A percentile compares a stretch with the other conserved stretches of the same genome.
phyloP scores from a whole-genome alignment of 257 asterid species.

The Lithospermum erythrorhizon region DNA sequence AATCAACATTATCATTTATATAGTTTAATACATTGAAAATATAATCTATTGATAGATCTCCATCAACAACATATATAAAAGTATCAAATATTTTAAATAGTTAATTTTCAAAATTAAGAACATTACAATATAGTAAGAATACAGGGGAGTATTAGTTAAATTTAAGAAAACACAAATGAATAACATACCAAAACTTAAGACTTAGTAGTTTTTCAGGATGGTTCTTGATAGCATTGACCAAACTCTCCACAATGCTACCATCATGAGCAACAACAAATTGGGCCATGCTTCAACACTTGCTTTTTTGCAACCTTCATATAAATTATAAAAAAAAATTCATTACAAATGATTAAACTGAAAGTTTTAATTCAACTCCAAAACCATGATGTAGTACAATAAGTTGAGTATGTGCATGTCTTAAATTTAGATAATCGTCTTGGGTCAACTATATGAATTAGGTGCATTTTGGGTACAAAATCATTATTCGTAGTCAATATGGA shows the following conservation, averaged over 20 bases:
- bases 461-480: no score
- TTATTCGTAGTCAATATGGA: no score
- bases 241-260: slow-evolving; percentile 13
- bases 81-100: no score
- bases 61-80: no score
- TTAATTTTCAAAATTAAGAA: no score
- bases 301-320: background rate
- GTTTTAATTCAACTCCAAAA: background rate
- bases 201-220: slow-evolving; percentile 9
- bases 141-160: no score
- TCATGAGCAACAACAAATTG: slow-evolving; percentile 1
- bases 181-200: slow-evolving; percentile 12
- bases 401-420: background rate
- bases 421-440: no score
- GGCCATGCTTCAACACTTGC: slow-evolving; percentile 1
- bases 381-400: background rate
- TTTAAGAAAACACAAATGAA: background rate
- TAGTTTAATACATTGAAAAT: no score
- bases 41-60: no score
- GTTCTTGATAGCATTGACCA: slow-evolving; percentile 8
- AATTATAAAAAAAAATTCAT: background rate
- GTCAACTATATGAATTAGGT: no score
- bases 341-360: background rate
- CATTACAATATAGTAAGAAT: no score
- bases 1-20: no score